phyloP scores from a whole-genome alignment of 495 filamentous ascomycete species.

The Acidiella bohemica region DNA sequence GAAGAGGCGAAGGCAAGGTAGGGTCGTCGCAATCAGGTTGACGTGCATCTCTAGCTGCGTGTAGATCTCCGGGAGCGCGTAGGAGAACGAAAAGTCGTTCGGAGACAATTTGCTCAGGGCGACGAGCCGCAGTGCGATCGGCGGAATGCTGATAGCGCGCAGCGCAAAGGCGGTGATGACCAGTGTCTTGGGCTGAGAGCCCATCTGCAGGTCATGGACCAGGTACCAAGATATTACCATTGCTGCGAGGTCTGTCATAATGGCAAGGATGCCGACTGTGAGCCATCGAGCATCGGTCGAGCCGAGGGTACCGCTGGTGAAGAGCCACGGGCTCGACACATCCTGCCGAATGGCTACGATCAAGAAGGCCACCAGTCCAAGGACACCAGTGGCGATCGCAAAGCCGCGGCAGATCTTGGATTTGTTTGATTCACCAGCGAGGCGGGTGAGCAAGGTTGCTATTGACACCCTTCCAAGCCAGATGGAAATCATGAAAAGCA shows the following conservation, averaged over 20 bases:
- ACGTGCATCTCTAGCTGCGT: constrained; percentile 10
- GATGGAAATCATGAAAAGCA: neutral
- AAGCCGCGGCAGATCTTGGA: neutral
- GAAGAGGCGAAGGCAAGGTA: constrained; percentile 8
- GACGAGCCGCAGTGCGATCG: neutral
- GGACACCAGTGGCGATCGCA: neutral
- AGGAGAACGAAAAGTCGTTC: neutral
- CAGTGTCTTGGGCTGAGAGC: neutral
- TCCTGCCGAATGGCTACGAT: neutral
- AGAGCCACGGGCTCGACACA: neutral
- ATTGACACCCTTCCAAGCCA: neutral
- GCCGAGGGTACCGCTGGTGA: neutral
- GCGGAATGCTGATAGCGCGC: neutral
- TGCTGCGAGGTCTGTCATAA: neutral
- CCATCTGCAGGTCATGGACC: constrained; percentile 10
- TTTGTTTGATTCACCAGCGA: too few relatives aligned
- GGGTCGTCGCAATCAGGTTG: constrained; percentile 4
- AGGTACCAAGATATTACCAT: neutral
- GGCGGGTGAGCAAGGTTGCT: neutral
- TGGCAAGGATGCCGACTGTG: neutral
- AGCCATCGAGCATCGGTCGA: neutral
- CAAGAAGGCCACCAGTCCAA: neutral
- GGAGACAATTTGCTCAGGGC: neutral
- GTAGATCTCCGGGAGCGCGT: neutral
- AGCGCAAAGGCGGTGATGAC: neutral